Percentiles rank a stretch among this genome's conserved stretches.
phyloP scores from a whole-genome alignment of 2,329 filamentous ascomycete genomes.

The Pseudogymnoascus sp. region DNA sequence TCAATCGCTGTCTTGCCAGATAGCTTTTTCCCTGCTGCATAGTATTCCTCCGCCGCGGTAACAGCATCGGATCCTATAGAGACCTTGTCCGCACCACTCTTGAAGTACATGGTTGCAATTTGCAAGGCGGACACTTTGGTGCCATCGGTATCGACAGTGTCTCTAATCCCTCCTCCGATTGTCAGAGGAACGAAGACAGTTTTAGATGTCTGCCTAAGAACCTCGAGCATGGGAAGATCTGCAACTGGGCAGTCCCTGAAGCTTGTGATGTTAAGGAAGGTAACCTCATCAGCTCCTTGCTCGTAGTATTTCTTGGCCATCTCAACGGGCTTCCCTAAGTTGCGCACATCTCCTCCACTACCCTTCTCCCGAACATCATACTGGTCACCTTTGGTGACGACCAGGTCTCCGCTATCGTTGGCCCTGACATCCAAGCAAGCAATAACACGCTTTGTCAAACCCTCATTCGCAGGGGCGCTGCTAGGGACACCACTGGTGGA shows the following conservation, averaged over 20 bases:
- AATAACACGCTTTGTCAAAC: conserved; percentile 86
- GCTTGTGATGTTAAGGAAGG: conserved; percentile 95
- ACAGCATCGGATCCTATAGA: conserved; percentile 95
- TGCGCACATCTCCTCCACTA: conserved; percentile 62
- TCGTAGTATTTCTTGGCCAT: conserved; percentile 92
- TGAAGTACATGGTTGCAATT: conserved; percentile 95
- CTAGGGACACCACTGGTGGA: conserved; percentile 18
- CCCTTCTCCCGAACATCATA: conserved; percentile 94
- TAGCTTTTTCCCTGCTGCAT: conserved; percentile 57
- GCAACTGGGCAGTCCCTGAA: conserved; percentile 92
- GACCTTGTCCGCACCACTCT: conserved; percentile 93
- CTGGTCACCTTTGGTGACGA: conserved; percentile 97
- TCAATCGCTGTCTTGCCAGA: conserved; percentile 86
- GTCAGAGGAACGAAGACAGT: conserved; percentile 95
- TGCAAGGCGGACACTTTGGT: conserved; percentile 81
- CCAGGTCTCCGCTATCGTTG: conserved; percentile 89
- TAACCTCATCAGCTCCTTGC: conserved; percentile 92
- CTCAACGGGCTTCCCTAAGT: conserved; percentile 93
- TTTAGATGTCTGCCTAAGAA: conserved; percentile 74
- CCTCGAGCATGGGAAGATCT: conserved; percentile 93
- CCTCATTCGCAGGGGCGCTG: conserved; percentile 37
- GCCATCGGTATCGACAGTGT: conserved; percentile 83
- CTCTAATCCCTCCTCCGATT: conserved; percentile 88
- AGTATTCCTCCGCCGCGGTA: conserved; percentile 84
- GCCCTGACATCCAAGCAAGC: conserved; percentile 92